These are phyloP conservation scores for Aphanocladium album DNA, from an alignment of 2,329 filamentous ascomycete genomes.

Conservation along the genomic window DNA sequence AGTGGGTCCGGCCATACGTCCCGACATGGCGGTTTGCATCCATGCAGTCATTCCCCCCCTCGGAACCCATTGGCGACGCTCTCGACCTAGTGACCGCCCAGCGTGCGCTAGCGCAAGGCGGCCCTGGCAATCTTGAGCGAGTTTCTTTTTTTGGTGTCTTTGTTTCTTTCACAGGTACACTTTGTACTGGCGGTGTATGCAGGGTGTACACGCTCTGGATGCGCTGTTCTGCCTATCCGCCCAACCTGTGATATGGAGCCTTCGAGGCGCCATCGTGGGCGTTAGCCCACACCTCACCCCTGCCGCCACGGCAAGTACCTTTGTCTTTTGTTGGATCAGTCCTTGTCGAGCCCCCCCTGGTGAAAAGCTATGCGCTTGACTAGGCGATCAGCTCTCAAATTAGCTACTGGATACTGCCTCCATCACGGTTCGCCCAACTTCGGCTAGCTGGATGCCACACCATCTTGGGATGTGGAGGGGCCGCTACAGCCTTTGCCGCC, in stretches of 20 bases:
- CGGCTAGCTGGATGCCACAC: background rate
- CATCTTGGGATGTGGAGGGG: constrained; percentile 1
- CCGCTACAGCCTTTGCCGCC: background rate
- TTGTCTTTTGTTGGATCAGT: background rate
- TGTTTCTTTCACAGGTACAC: background rate
- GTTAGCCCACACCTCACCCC: background rate
- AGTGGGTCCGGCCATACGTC: constrained; percentile 1
- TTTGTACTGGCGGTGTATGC: background rate
- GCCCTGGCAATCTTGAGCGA: background rate
- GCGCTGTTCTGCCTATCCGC: background rate
- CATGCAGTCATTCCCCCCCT: background rate
- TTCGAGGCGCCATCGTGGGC: background rate
- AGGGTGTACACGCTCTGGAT: background rate
- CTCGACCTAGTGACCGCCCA: background rate
- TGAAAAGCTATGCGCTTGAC: background rate
- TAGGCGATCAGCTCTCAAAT: background rate
- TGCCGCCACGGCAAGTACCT: background rate
- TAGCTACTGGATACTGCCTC: background rate
- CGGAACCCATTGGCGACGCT: background rate
- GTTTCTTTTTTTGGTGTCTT: constrained; percentile 4
- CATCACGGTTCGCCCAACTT: constrained; percentile 6
- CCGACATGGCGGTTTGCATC: constrained; percentile 4
- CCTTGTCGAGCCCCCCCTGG: background rate
- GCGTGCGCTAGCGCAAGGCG: constrained; percentile 4
- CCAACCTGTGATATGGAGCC: background rate